These are phyloP conservation scores for Mortierella sp. DNA, from an alignment of 371 early-diverging fungal genomes.

Conservation along the genomic window DNA sequence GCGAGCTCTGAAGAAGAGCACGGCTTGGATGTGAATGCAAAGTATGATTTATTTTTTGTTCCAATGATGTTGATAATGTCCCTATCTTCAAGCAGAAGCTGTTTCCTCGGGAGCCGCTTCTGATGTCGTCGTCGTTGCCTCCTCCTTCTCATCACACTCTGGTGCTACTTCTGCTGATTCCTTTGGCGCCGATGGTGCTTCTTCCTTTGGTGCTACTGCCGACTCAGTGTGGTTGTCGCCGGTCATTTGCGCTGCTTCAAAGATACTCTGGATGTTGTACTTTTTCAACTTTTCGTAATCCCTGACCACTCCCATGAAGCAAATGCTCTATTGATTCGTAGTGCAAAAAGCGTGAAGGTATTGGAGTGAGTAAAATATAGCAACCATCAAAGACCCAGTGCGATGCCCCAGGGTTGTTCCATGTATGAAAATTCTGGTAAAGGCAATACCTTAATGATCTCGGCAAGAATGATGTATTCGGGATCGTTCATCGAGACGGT, in stretches of 20 bases:
- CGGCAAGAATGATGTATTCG: conserved; percentile 74
- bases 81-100: background rate
- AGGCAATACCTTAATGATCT: conserved; percentile 74
- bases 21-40: background rate
- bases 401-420: background rate
- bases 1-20: too few relatives aligned
- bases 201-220: background rate
- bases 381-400: too few relatives aligned
- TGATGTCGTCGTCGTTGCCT: conserved; percentile 1
- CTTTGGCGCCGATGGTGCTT: background rate
- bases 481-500: conserved; percentile 76
- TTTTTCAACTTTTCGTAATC: conserved; percentile 76
- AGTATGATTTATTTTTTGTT: background rate
- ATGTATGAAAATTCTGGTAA: background rate
- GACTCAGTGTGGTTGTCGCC: background rate
- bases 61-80: background rate
- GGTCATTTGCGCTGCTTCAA: conserved; percentile 45
- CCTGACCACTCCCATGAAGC: conserved; percentile 78
- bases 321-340: conserved; percentile 65
- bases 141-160: background rate
- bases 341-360: background rate
- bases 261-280: conserved; percentile 77
- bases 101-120: background rate
- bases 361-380: background rate
- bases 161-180: background rate